Evolutionary conservation across 768 basidiomycete genomes (phyloP).

Genomic region (Mycena vitilis): DNA sequence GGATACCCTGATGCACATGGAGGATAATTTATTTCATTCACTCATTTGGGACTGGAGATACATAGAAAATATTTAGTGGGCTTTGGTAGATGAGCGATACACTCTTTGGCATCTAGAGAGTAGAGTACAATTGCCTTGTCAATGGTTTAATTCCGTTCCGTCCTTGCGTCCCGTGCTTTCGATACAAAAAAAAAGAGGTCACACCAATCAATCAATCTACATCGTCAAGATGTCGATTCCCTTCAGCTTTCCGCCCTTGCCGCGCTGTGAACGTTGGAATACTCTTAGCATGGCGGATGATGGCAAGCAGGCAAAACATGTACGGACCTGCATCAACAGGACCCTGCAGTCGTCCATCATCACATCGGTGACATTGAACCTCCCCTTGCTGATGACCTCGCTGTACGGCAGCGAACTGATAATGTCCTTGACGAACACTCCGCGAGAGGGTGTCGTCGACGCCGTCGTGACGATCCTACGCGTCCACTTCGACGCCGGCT

Average conservation of each 20-base stretch:
- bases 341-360: conserved; percentile 69
- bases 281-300: background rate
- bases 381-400: conserved; percentile 61
- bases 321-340: conserved; percentile 57
- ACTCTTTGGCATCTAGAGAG: background rate
- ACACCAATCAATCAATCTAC: conserved; percentile 38
- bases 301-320: background rate
- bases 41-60: conserved; percentile 5
- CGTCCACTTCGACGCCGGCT: conserved; percentile 42
- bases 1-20: too few species aligned
- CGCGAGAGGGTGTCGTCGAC: conserved; percentile 55
- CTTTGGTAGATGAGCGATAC: background rate
- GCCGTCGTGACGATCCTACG: conserved; percentile 54
- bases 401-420: conserved; percentile 62
- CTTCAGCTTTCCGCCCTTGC: conserved; percentile 49
- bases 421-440: conserved; percentile 61
- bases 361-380: conserved; percentile 63
- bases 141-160: background rate
- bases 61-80: conserved; percentile 14
- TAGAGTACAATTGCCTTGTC: conserved; percentile 6
- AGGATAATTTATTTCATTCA: too few species aligned
- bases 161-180: background rate
- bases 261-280: conserved; percentile 44
- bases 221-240: conserved; percentile 59
- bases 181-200: background rate